Evolutionary conservation across 495 filamentous ascomycete genomes (phyloP).

Genomic region (Monascus purpureus): DNA sequence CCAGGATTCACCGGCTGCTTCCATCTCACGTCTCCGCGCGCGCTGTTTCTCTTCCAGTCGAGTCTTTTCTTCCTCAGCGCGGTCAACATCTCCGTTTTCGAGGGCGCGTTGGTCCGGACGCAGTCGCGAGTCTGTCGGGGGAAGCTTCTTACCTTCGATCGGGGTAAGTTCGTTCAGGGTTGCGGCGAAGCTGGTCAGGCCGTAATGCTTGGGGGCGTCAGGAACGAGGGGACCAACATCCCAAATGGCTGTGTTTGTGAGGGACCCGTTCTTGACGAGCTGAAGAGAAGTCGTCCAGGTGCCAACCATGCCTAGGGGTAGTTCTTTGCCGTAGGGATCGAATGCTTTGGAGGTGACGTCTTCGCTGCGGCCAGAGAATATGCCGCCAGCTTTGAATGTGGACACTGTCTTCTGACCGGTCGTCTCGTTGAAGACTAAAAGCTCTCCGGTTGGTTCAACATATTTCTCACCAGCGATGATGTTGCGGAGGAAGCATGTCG

Average conservation of each 20-base stretch:
- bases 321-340: conserved; percentile 44
- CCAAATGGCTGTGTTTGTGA: conserved; percentile 57
- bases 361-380: conserved; percentile 91
- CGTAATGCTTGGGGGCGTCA: conserved; percentile 64
- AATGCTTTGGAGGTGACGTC: conserved; percentile 67
- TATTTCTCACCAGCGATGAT: conserved; percentile 98
- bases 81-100: conserved; percentile 70
- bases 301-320: conserved; percentile 52
- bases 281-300: conserved; percentile 71
- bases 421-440: conserved; percentile 69
- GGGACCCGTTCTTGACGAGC: conserved; percentile 42
- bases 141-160: conserved; percentile 56
- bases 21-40: conserved; percentile 56
- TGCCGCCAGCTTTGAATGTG: conserved; percentile 83
- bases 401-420: conserved; percentile 65
- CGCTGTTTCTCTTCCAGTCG: conserved; percentile 78
- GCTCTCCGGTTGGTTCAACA: conserved; percentile 81
- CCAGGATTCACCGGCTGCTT: conserved; percentile 56
- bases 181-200: conserved; percentile 76
- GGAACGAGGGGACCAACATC: conserved; percentile 58
- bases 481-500: conserved; percentile 84
- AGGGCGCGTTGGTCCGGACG: conserved; percentile 85
- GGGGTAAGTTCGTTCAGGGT: conserved; percentile 75
- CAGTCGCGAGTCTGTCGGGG: conserved; percentile 68
- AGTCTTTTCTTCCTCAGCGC: conserved; percentile 71